Conservation (phyloP, 345 rosid genomes). For the Hirschfeldia incana region DNA sequence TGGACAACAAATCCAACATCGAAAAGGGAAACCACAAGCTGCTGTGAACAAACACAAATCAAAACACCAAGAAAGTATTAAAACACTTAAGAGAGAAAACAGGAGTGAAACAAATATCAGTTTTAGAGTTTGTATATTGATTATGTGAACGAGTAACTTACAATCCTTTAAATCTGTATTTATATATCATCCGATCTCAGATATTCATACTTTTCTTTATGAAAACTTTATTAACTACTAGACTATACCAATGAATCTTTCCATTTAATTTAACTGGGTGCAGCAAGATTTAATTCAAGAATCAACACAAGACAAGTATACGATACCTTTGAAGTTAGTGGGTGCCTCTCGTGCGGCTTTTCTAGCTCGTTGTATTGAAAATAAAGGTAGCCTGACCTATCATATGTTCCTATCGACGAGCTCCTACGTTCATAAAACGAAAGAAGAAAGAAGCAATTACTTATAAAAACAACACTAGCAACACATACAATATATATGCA, state of each 20-base stretch:
- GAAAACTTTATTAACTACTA: neutral
- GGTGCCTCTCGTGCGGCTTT: neutral
- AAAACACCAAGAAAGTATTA: neutral
- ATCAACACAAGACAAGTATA: neutral
- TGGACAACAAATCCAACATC: slow-evolving; percentile 2
- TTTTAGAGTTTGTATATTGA: neutral
- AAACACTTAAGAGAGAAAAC: neutral
- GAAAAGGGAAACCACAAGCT: neutral
- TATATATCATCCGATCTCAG: neutral
- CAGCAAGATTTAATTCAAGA: neutral
- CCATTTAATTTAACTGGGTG: neutral
- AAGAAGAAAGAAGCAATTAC: neutral
- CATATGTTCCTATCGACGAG: neutral
- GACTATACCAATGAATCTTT: neutral
- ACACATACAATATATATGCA: neutral
- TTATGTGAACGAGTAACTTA: neutral
- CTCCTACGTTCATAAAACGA: slow-evolving; percentile 24
- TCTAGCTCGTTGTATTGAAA: neutral
- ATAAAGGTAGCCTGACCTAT: slow-evolving; percentile 5
- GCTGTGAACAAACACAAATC: neutral
- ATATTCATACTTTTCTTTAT: neutral
- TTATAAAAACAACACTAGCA: slow-evolving; percentile 3
- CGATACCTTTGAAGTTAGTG: slow-evolving; percentile 1
- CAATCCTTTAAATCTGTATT: neutral
- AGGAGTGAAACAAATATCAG: neutral